Evolutionary conservation across 2,329 filamentous ascomycete genomes (phyloP), one percentile per base, ranked within the genome.

Genomic region (Leptographium lundbergii): DNA sequence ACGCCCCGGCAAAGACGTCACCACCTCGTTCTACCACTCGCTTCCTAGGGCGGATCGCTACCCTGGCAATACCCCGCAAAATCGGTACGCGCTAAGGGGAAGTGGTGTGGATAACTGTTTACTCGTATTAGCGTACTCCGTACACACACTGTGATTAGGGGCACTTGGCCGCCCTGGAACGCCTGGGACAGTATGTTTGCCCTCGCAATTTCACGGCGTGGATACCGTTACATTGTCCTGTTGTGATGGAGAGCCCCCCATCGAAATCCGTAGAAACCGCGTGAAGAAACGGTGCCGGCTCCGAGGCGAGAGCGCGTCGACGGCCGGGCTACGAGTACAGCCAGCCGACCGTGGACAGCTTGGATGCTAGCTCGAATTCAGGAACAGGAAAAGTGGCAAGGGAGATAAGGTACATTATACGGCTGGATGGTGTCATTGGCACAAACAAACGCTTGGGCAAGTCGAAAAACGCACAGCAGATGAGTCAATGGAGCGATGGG

Each of bases 31-130:
- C 29, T 36, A 3, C 22, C 22, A 13, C 7, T 27, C n/a, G 25
- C 54, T 42, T 29, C 27, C 13, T 27, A 14, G 2, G 19, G 24
- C 24, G n/a, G 29, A 29, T 24, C 19, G 48, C 39, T 17, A 56
- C 25, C 56, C 56, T 56, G 57, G 45, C 56, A 39, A 56, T 61
- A 61, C 60, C 60, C 60, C 60, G 60, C 60, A 61, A 61, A 61
- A 60, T 57, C 42, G 45, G 34, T 17, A 55, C 10, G 22, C 51
- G 51, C 51, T 54, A 54, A 39, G 14, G 36, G 14, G 13, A 39
- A 14, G 36, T 39, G 36, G 36, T 39, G 36, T 39, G 42, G 42
- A 47, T 47, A 24, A 10, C 19, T 14, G 17, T n/a, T 3, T 47
- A 9, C 42, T 5, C 2, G 6, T n/a, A n/a, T n/a, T n/a, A n/a